Evolutionary conservation across 768 basidiomycete genomes (phyloP), one percentile per base, ranked within the genome.

Genomic region (Russula lepida): DNA sequence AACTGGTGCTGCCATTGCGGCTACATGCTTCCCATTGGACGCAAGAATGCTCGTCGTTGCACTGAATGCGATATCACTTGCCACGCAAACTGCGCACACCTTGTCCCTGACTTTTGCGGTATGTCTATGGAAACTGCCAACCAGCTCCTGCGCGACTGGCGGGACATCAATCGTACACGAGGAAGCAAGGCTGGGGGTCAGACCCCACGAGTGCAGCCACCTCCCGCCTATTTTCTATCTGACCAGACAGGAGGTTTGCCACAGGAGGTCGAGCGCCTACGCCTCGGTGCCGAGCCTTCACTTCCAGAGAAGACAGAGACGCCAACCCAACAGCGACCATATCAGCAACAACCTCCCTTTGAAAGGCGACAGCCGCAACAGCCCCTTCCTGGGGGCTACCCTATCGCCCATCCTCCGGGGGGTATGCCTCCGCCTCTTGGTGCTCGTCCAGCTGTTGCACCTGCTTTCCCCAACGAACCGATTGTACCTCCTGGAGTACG

Each of bases 1-100:
- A 98, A 95, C 70, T 99, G 97, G 97, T 99, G 97, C 74, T 99
- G 97, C 72, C 97, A 99, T 73, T 99, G 97, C 72, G 97, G 97
- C 64, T 97, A 95, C 70, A 95, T 99, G 83, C 82, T 97, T 27
- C 95, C 97, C 58, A 82, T 98, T 51, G 95, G 95, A 54, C 86
- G 95, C 66, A 98, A 98, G 79, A 95, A 98, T 72, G 89, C 95
- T 23, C 85, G 93, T 58, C 89, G 89, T 74, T 99, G 97, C 72
- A 86, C 91, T 0, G 95, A 98, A 73, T 99, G 97, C 75, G 85
- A 88, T 69, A 86, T 98, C 67, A 98, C 95, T 49, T 98, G 94
- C 68, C 97, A 99, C 74, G 93, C 92, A 21, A 90, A 93, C 65
- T 99, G 97, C 75, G 91, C 94, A 1, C 97, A 99, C 73, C 83